phyloP scores from a whole-genome alignment of 192 early-diverging fungal species.

The Coemansia sp. region DNA sequence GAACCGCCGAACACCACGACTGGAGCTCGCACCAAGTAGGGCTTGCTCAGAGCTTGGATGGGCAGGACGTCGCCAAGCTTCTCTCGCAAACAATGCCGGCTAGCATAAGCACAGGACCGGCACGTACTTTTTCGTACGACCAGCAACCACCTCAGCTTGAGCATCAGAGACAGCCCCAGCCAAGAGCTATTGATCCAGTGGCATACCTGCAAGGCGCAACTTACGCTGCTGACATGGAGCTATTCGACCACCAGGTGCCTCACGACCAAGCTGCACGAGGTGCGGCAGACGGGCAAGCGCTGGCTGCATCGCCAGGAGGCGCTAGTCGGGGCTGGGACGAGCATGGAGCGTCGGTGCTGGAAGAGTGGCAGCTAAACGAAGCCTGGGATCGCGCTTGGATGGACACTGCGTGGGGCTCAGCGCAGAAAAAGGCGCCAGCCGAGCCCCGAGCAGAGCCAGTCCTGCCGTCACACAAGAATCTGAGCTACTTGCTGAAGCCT shows the following conservation, averaged over 20 bases:
- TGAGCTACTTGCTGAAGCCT: slow-evolving; percentile 52
- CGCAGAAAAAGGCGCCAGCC: slow-evolving; percentile 17
- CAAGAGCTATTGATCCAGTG: slow-evolving; percentile 23
- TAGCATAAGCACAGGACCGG: slow-evolving; percentile 25
- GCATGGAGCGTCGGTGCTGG: slow-evolving; percentile 46
- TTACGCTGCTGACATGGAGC: slow-evolving; percentile 50
- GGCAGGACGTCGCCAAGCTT: slow-evolving; percentile 33
- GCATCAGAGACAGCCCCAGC: slow-evolving; percentile 1
- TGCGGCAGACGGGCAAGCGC: background rate
- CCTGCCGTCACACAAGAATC: slow-evolving; percentile 43
- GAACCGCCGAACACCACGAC: background rate
- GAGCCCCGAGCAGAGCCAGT: slow-evolving; percentile 24
- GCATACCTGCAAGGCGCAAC: slow-evolving; percentile 41
- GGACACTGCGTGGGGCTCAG: slow-evolving; percentile 47
- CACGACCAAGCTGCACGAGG: background rate
- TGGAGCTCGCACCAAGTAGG: slow-evolving; percentile 84
- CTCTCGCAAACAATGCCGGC: slow-evolving; percentile 41
- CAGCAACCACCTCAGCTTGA: background rate
- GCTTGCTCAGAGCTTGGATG: slow-evolving; percentile 60
- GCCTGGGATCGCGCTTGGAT: slow-evolving; percentile 57
- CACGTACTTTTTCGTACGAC: background rate
- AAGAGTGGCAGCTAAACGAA: slow-evolving; percentile 57
- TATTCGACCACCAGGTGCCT: slow-evolving; percentile 24
- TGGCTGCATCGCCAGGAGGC: slow-evolving; percentile 15
- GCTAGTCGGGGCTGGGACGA: slow-evolving; percentile 38